A percentile compares a stretch with the other conserved stretches of the same genome.
These are phyloP conservation scores for Phytophthora meadii DNA, from an alignment of 352 stramenopile species.

Conservation along the genomic window DNA sequence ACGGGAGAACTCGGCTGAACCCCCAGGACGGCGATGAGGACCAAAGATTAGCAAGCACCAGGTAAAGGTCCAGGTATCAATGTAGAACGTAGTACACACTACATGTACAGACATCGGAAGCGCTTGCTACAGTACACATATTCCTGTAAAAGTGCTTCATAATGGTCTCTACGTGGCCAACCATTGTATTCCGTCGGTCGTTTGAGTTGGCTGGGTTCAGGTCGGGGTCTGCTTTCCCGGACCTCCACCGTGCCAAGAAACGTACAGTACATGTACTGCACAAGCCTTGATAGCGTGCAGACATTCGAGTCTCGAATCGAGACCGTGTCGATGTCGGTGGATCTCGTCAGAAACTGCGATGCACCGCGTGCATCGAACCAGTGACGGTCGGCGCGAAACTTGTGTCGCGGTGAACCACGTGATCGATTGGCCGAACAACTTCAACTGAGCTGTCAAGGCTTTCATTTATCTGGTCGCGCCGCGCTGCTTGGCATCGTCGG, in stretches of 20 bases:
- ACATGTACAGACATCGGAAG: conserved; percentile 2
- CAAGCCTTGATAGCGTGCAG: background rate
- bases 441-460: background rate
- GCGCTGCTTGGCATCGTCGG: background rate
- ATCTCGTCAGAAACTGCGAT: background rate
- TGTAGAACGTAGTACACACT: conserved; percentile 2
- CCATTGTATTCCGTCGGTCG: too few species aligned
- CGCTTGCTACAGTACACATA: conserved; percentile 16
- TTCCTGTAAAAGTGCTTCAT: too few species aligned
- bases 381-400: conserved; percentile 14
- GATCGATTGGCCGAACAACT: conserved; percentile 17
- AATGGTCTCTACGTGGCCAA: too few species aligned
- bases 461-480: conserved; percentile 17
- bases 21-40: conserved; percentile 1
- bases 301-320: too few species aligned
- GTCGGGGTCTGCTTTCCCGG: too few species aligned
- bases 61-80: background rate
- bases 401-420: background rate
- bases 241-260: background rate
- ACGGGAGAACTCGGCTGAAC: conserved; percentile 20
- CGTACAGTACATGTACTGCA: background rate
- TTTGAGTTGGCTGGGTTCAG: too few species aligned
- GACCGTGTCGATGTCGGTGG: too few species aligned
- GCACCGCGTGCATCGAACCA: conserved; percentile 13
- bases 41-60: background rate